These are phyloP conservation scores for Blastobotrys muscicola DNA, from an alignment of 805 yeast species.

Conservation along the genomic window DNA sequence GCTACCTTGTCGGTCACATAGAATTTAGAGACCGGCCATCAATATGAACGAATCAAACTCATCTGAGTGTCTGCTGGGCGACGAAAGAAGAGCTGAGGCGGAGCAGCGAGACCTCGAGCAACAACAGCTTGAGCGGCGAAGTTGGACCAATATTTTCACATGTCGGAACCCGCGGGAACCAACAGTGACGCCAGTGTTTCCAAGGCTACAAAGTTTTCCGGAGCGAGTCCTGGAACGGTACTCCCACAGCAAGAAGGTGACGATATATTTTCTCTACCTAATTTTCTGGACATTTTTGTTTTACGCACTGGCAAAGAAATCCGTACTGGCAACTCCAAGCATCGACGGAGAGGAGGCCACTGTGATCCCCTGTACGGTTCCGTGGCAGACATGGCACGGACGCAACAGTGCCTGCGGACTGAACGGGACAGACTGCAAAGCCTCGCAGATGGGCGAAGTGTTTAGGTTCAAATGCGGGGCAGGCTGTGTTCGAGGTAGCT, in stretches of 20 bases:
- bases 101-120: no score
- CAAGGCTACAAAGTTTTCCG: constrained; percentile 11
- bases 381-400: constrained; percentile 52
- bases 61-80: no score
- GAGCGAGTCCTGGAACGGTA: constrained; percentile 4
- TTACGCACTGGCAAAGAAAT: constrained; percentile 11
- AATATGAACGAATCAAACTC: no score
- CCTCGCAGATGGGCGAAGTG: constrained; percentile 34
- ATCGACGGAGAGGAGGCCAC: constrained; percentile 15
- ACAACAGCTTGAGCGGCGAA: background rate
- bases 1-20: no score
- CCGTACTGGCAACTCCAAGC: constrained; percentile 17
- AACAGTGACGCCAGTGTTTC: constrained; percentile 9
- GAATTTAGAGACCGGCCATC: no score
- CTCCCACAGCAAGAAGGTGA: background rate
- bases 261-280: background rate
- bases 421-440: constrained; percentile 48
- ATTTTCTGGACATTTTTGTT: constrained; percentile 16
- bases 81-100: no score
- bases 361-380: constrained; percentile 16
- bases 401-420: constrained; percentile 70
- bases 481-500: constrained; percentile 66
- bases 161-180: constrained; percentile 10
- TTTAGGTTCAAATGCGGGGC: constrained; percentile 77
- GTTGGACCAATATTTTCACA: constrained; percentile 4